Percentiles rank a stretch among this genome's conserved stretches.
These are phyloP conservation scores for Blastocystis sp. DNA, from an alignment of 352 stramenopile genomes.

Conservation along the genomic window DNA sequence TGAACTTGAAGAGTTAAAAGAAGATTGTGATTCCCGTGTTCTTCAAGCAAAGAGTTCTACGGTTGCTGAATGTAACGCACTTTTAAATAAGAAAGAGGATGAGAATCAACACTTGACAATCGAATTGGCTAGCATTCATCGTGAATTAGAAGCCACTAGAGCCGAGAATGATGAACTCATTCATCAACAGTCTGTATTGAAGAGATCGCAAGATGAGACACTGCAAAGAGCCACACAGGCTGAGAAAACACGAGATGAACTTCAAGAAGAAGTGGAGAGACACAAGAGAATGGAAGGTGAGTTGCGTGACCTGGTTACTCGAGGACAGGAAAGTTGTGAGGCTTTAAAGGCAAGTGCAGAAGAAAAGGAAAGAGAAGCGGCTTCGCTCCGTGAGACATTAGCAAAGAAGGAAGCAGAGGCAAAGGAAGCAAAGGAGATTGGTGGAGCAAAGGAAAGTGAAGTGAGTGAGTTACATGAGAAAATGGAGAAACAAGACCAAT, in stretches of 20 bases:
- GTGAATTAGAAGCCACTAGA: background rate
- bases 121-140: background rate
- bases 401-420: background rate
- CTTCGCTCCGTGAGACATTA: background rate
- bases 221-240: background rate
- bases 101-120: conserved; percentile 37
- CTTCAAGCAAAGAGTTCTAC: conserved; percentile 8
- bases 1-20: background rate
- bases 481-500: background rate
- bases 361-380: background rate
- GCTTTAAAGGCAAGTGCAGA: background rate
- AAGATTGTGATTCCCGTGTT: background rate
- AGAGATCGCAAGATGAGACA: background rate
- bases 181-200: background rate
- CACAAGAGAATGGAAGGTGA: conserved; percentile 29
- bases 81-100: conserved; percentile 42
- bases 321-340: background rate
- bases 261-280: conserved; percentile 8
- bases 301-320: background rate
- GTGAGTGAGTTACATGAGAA: background rate
- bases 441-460: background rate
- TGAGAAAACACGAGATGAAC: background rate
- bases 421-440: background rate
- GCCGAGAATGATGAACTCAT: conserved; percentile 28
- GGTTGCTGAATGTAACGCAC: background rate